These are phyloP conservation scores for Puccinia horiana DNA, from an alignment of 1,284 basidiomycete species.

Conservation along the genomic window DNA sequence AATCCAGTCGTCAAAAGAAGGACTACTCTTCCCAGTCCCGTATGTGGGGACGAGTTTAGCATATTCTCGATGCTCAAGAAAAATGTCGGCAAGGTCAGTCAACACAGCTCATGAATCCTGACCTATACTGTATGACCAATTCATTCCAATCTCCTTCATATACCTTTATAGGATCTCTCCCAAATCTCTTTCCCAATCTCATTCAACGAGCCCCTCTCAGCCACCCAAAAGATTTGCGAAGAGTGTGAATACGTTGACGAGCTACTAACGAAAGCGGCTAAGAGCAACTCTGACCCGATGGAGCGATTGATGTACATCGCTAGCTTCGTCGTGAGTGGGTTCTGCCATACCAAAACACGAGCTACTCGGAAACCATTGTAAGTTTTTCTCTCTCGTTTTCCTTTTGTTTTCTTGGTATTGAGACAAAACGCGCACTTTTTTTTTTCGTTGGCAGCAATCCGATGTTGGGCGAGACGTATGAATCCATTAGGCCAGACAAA, in stretches of 20 bases:
- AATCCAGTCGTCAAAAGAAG: slow-evolving; percentile 62
- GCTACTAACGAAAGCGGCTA: slow-evolving; percentile 69
- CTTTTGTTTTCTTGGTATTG: neutral
- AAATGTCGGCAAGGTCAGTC: slow-evolving; percentile 79
- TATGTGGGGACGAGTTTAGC: slow-evolving; percentile 76
- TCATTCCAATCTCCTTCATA: neutral
- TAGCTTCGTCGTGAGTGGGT: slow-evolving; percentile 79
- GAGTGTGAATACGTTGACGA: slow-evolving; percentile 74
- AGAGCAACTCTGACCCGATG: slow-evolving; percentile 65
- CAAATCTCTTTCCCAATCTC: slow-evolving; percentile 79
- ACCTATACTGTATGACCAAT: neutral
- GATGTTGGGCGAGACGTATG: slow-evolving; percentile 82
- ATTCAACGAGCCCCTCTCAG: slow-evolving; percentile 82
- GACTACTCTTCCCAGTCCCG: slow-evolving; percentile 66
- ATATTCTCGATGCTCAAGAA: slow-evolving; percentile 83
- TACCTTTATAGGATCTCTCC: slow-evolving; percentile 70
- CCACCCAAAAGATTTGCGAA: slow-evolving; percentile 73
- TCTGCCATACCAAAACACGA: slow-evolving; percentile 75
- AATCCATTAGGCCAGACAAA: slow-evolving; percentile 67
- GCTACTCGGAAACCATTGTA: slow-evolving; percentile 83
- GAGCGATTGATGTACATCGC: slow-evolving; percentile 75
- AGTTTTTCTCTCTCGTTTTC: slow-evolving; percentile 57
- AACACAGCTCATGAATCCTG: neutral
- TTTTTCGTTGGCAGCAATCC: slow-evolving; percentile 67
- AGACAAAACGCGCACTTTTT: neutral